phyloP scores from a whole-genome alignment of 441 rosid species.

The Brassica hybrid region DNA sequence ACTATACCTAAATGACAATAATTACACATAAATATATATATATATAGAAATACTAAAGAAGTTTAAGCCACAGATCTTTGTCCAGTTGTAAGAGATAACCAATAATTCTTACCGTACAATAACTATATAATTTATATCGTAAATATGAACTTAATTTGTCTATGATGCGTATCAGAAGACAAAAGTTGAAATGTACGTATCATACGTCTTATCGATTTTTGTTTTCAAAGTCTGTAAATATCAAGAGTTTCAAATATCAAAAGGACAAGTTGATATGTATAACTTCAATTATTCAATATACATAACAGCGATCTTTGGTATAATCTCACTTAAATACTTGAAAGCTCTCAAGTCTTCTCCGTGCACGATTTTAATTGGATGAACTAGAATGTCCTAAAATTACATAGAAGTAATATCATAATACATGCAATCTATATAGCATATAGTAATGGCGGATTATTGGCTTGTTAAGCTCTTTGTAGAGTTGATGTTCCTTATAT shows the following conservation, averaged over 20 bases:
- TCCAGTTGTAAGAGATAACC: no score
- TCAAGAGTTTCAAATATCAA: slow-evolving; percentile 11
- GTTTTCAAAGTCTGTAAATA: not conserved
- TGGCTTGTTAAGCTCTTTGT: slow-evolving; percentile 6
- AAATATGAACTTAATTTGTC: not conserved
- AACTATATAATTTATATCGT: not conserved
- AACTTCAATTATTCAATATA: slow-evolving; percentile 13
- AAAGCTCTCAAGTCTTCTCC: slow-evolving; percentile 36
- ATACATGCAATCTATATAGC: not conserved
- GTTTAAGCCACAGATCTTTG: no score
- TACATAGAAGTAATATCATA: not conserved
- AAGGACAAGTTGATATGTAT: slow-evolving; percentile 34
- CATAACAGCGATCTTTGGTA: slow-evolving; percentile 40
- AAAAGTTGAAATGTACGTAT: slow-evolving; percentile 22
- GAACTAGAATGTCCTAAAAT: slow-evolving; percentile 21
- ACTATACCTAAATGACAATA: not conserved
- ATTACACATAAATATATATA: not conserved
- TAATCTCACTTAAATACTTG: slow-evolving; percentile 34
- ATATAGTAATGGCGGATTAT: no score
- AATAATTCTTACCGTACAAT: not conserved
- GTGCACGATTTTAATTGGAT: slow-evolving; percentile 22
- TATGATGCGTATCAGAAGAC: slow-evolving; percentile 8
- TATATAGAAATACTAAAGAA: not conserved
- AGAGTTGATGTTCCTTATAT: not conserved
- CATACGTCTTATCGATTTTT: slow-evolving; percentile 10